These are phyloP conservation scores for Picea sitchensis DNA, from an alignment of 75 land plant species.

Conservation along the genomic window DNA sequence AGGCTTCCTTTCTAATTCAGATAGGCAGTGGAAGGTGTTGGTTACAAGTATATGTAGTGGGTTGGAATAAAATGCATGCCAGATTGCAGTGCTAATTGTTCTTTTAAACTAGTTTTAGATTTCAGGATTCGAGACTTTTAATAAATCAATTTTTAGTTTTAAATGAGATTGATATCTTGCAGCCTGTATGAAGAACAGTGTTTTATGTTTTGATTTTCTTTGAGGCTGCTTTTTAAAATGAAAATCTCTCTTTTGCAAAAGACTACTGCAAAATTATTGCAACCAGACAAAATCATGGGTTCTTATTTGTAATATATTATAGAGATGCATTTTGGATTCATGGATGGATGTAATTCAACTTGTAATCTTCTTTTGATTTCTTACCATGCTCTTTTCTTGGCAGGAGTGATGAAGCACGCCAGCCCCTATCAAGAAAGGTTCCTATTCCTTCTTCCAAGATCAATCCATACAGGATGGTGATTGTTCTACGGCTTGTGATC, in stretches of 20 bases:
- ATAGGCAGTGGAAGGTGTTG: not conserved
- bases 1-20: not conserved
- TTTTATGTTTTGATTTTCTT: not conserved
- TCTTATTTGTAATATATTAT: not conserved
- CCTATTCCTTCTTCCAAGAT: conserved; percentile 18
- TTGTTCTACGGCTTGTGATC: conserved; percentile 24
- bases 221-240: not conserved
- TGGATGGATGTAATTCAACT: not conserved
- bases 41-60: not conserved
- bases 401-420: conserved; percentile 38
- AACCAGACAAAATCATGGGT: not conserved
- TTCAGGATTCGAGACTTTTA: not conserved
- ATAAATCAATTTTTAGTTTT: not conserved
- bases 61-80: not conserved
- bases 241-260: not conserved
- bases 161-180: not conserved
- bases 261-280: not conserved
- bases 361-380: not conserved
- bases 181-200: not conserved
- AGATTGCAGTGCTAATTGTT: not conserved
- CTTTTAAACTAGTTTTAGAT: not conserved
- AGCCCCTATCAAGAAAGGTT: conserved; percentile 30
- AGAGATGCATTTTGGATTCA: not conserved
- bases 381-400: not conserved
- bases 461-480: conserved; percentile 33